Base-by-base conservation (phyloP, 192 early-diverging fungal genomes). In the Phycomyces nitens region DNA sequence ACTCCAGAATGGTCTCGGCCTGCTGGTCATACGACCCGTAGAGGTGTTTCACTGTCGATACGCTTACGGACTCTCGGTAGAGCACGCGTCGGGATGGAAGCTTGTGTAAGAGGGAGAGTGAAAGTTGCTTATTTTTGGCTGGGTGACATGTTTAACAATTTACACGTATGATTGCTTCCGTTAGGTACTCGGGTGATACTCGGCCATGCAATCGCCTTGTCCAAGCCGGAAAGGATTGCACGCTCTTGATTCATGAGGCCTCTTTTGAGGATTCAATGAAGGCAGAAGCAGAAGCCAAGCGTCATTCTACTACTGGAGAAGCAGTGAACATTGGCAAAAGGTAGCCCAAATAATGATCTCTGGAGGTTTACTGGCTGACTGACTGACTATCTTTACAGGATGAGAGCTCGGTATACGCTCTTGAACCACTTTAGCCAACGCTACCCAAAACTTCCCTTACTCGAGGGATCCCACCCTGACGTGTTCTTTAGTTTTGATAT, bases 361-460 rank as follows among this genome's bases (percentile, higher is more conserved):
- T n/a, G n/a, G n/a, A n/a, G n/a, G n/a, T n/a, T n/a, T n/a, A n/a
- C n/a, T n/a, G n/a, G n/a, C n/a, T n/a, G n/a, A n/a, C n/a, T n/a
- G n/a, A n/a, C n/a, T n/a, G n/a, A n/a, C n/a, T n/a, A n/a, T n/a
- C n/a, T 23, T 18, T n/a, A 40, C 66, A 88, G 90, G 11, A 97
- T 97, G 94, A 82, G 87, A 4, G 93, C 94, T 21, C 80, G 87
- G 53, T 85, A 86, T 60, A 80, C 92, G 16, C 68, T 99, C 29
- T 74, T 99, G 43, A 99, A 94, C 29, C 97, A 99, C 65, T 99
- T 99, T 72, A 95, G 92, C 66, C 95, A 97, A 74, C 83, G 97
- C 14, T 99, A 96, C 72, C 89, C 92, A 3, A 94, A 91, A 71
- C 76, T 92, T n/a, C 92, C 90, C 0, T 52, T 65, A 23, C 81